Evolutionary conservation across 208 protist species (phyloP), one percentile per base, ranked within the genome.

Genomic region (Leishmania arabica): DNA sequence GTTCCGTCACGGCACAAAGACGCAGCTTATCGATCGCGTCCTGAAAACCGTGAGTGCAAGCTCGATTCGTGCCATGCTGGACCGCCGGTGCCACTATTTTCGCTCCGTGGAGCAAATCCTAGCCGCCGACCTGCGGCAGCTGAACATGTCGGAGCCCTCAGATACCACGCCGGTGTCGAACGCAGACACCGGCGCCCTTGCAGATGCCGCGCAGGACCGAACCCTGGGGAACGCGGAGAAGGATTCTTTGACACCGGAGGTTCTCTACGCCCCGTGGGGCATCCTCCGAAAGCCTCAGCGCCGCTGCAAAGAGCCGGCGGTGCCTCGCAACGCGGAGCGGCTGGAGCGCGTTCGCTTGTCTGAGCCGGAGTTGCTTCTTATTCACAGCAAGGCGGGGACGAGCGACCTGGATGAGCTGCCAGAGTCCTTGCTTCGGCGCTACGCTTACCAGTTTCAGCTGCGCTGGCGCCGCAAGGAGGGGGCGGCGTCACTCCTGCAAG

Each of bases 241-340:
- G 70, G 85, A 90, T 24, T 82, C 86, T 8, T 49, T 89, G 19
- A 71, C 79, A 24, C 89, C 92, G 8, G 93, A 96, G 34, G 89
- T 97, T 27, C 84, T 98, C 58, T 70, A 92, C 74, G 93, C 95
- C 11, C 95, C 95, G 27, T 98, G 95, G 94, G 95, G 95, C 37
- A 90, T 95, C 80, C 65, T 98, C 64, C 91, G 93, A 8, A 93
- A 93, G 79, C 95, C 95, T 11, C 82, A 88, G 77, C 88, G 81
- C n/a, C 73, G 60, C 31, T 65, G 69, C 34, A 68, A 47, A 76
- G 82, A 68, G 66, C 58, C 73, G 19, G 77, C 79, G 0, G 62
- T 64, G 7, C 74, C 75, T 42, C 84, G 69, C 45, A 91, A 79
- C 72, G 83, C 78, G 78, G 91, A 90, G 66, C 91, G 93, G 21